phyloP scores from a whole-genome alignment of 352 stramenopile genomes.

The Phytophthora capsici region DNA sequence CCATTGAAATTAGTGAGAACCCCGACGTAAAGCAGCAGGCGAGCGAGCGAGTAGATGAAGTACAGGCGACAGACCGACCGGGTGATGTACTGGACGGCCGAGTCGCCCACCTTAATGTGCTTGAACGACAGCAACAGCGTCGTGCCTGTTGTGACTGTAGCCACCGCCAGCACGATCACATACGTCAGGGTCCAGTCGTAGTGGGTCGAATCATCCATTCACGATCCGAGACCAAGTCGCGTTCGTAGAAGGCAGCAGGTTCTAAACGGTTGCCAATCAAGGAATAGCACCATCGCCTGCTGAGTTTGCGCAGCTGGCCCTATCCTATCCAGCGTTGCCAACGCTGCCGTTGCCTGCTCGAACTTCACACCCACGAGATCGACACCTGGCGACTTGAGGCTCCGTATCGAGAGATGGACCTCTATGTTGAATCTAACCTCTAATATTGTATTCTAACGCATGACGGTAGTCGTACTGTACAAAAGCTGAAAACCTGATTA shows the following conservation, averaged over 20 bases:
- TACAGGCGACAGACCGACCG: constrained; percentile 70
- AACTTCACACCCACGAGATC: constrained; percentile 4
- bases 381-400: constrained; percentile 11
- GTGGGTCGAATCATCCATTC: constrained; percentile 56
- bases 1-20: constrained; percentile 60
- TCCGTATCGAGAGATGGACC: no score
- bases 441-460: no score
- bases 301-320: constrained; percentile 25
- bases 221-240: constrained; percentile 24
- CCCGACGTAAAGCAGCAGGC: constrained; percentile 62
- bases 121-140: constrained; percentile 75
- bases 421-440: no score
- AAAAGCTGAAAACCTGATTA: no score
- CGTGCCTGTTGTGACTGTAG: constrained; percentile 45
- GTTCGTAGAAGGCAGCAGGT: constrained; percentile 17
- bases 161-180: constrained; percentile 53
- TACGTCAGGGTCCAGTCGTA: constrained; percentile 72
- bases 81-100: constrained; percentile 74
- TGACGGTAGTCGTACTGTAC: no score
- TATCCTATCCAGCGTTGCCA: constrained; percentile 11
- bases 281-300: constrained; percentile 37
- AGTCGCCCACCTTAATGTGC: constrained; percentile 57
- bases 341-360: constrained; percentile 21
- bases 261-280: constrained; percentile 24
- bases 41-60: constrained; percentile 64